Conservation (phyloP, 129 eudicot species). For the Mikania micrantha region DNA sequence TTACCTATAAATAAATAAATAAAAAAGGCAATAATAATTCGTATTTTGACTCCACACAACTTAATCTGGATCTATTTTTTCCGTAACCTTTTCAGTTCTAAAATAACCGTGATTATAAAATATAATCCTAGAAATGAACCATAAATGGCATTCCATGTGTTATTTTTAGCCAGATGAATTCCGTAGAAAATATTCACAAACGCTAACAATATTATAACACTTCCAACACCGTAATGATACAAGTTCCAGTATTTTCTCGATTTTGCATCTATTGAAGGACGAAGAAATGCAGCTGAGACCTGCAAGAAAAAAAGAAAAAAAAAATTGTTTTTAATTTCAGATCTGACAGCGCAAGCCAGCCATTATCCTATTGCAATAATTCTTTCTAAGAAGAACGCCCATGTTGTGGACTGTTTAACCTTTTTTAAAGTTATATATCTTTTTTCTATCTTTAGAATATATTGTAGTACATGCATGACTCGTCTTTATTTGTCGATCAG, state of each 20-base stretch:
- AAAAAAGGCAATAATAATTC: neutral
- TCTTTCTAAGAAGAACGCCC: too few species aligned
- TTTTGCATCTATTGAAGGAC: slow-evolving; percentile 64
- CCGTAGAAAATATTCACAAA: slow-evolving; percentile 70
- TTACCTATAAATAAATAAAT: neutral
- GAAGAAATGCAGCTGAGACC: slow-evolving; percentile 57
- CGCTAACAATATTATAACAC: slow-evolving; percentile 42
- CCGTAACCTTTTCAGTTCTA: slow-evolving; percentile 42
- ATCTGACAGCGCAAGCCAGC: too few species aligned
- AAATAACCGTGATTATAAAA: slow-evolving; percentile 23
- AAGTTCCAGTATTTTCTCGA: slow-evolving; percentile 79
- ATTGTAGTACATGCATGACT: too few species aligned
- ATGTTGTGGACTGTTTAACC: too few species aligned
- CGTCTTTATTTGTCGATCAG: too few species aligned
- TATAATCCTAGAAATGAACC: slow-evolving; percentile 35
- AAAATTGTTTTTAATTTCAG: too few species aligned
- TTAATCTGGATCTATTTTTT: slow-evolving; percentile 36
- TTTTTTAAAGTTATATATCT: too few species aligned
- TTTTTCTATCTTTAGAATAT: too few species aligned
- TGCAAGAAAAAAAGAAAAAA: slow-evolving; percentile 15
- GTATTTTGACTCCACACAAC: neutral
- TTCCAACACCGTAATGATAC: slow-evolving; percentile 64
- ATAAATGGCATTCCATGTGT: slow-evolving; percentile 52
- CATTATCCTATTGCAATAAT: too few species aligned
- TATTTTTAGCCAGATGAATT: slow-evolving; percentile 56